These are phyloP conservation scores for Yamadazyma sp. DNA, from an alignment of 805 yeast species.

Conservation along the genomic window DNA sequence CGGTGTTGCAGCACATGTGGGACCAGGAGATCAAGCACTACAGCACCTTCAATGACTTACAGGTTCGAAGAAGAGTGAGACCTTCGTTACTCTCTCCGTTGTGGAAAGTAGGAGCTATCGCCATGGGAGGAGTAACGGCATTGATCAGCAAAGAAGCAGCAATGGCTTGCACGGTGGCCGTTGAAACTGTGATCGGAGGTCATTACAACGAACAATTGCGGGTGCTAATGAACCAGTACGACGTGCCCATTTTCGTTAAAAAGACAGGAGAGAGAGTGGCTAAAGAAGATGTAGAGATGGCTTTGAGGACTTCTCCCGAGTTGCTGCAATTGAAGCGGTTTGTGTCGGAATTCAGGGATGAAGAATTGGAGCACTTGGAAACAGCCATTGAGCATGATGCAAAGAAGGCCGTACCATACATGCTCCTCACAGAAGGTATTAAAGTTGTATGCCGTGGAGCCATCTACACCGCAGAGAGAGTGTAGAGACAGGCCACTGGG, in stretches of 20 bases:
- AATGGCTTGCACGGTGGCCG: conserved; percentile 99
- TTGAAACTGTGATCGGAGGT: conserved; percentile 95
- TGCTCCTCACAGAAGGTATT: conserved; percentile 83
- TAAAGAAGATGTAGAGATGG: conserved; percentile 22
- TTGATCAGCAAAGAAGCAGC: conserved; percentile 90
- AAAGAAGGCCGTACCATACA: conserved; percentile 88
- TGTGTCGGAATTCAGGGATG: conserved; percentile 82
- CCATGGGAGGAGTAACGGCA: conserved; percentile 86
- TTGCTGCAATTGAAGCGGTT: conserved; percentile 55
- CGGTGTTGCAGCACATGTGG: conserved; percentile 93
- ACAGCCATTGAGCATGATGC: conserved; percentile 93
- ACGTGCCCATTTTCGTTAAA: conserved; percentile 41
- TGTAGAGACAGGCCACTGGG: no score
- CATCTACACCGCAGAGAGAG: conserved; percentile 84
- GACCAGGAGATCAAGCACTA: conserved; percentile 95
- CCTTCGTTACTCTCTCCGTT: conserved; percentile 90
- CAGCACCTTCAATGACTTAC: conserved; percentile 76
- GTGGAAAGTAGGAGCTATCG: conserved; percentile 90
- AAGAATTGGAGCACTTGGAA: conserved; percentile 91
- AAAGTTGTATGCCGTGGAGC: conserved; percentile 84
- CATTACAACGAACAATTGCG: conserved; percentile 92
- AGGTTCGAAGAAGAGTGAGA: conserved; percentile 74
- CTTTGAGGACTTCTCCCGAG: conserved; percentile 49
- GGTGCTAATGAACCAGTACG: conserved; percentile 65
- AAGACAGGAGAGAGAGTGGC: conserved; percentile 30